phyloP scores from a whole-genome alignment of 345 rosid genomes.

The Capsella bursapastoris region DNA sequence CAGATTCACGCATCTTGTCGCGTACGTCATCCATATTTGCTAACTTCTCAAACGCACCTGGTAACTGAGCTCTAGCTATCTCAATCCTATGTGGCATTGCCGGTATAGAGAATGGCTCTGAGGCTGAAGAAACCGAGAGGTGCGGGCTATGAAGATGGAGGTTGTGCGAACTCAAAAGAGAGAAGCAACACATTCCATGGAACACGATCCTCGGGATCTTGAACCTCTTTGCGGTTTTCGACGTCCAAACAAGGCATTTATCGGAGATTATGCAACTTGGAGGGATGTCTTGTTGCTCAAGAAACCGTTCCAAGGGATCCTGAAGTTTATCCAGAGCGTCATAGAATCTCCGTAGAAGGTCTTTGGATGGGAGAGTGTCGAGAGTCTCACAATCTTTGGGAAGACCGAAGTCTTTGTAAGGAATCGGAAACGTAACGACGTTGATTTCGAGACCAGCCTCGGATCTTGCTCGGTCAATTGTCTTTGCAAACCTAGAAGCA shows the following conservation, averaged over 20 bases:
- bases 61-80: conserved; percentile 64
- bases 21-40: conserved; percentile 62
- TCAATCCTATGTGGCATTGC: conserved; percentile 53
- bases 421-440: conserved; percentile 56
- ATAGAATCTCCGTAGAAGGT: conserved; percentile 59
- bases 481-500: conserved; percentile 55
- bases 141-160: conserved; percentile 50
- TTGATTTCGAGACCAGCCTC: conserved; percentile 47
- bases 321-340: conserved; percentile 55
- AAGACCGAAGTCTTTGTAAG: conserved; percentile 66
- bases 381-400: conserved; percentile 77
- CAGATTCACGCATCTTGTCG: conserved; percentile 69
- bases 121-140: conserved; percentile 50
- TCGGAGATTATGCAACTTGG: conserved; percentile 86
- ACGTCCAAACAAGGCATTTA: conserved; percentile 70
- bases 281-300: conserved; percentile 45
- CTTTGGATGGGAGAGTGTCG: conserved; percentile 64
- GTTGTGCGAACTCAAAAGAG: conserved; percentile 61
- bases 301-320: conserved; percentile 58
- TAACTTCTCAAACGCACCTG: conserved; percentile 55
- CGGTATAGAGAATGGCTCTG: conserved; percentile 63
- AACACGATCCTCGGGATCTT: conserved; percentile 76
- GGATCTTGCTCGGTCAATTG: conserved; percentile 45
- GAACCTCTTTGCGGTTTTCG: conserved; percentile 54
- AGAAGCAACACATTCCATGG: conserved; percentile 77